phyloP scores from a whole-genome alignment of 192 early-diverging fungal species.

The Coemansia aciculifera region DNA sequence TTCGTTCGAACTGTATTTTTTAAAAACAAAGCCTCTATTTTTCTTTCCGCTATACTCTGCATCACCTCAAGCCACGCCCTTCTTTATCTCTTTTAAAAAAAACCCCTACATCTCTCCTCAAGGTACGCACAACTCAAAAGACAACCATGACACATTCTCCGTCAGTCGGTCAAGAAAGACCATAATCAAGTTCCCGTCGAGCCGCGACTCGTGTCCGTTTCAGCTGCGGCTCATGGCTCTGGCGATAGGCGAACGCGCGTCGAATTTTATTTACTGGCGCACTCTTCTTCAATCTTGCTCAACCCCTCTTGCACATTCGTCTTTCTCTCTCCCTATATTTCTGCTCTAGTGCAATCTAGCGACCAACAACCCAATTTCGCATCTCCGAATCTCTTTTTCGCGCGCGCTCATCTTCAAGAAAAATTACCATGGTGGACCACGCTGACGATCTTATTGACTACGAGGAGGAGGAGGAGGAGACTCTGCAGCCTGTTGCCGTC shows the following conservation, averaged over 20 bases:
- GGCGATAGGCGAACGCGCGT: too few relatives aligned
- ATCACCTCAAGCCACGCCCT: background rate
- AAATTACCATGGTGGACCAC: conserved; percentile 60
- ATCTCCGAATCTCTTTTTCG: background rate
- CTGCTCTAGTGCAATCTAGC: conserved; percentile 2
- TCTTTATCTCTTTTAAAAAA: background rate
- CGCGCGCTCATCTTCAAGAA: background rate
- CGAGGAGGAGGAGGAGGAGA: conserved; percentile 88
- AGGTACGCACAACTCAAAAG: background rate
- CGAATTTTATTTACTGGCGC: too few relatives aligned
- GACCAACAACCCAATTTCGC: background rate
- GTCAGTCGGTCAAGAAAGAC: background rate
- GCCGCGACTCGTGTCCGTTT: background rate
- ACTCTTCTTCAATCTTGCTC: background rate
- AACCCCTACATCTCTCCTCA: background rate
- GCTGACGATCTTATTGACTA: conserved; percentile 94
- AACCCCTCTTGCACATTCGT: background rate
- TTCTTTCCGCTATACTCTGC: background rate
- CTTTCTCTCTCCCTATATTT: background rate
- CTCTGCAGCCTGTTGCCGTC: conserved; percentile 53
- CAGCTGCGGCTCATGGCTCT: too few relatives aligned
- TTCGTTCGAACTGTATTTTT: background rate
- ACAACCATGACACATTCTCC: background rate
- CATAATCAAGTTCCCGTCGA: background rate
- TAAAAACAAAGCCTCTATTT: too few relatives aligned